Evolutionary conservation across 2,329 filamentous ascomycete genomes (phyloP).

Genomic region (Didymella arachidicola): DNA sequence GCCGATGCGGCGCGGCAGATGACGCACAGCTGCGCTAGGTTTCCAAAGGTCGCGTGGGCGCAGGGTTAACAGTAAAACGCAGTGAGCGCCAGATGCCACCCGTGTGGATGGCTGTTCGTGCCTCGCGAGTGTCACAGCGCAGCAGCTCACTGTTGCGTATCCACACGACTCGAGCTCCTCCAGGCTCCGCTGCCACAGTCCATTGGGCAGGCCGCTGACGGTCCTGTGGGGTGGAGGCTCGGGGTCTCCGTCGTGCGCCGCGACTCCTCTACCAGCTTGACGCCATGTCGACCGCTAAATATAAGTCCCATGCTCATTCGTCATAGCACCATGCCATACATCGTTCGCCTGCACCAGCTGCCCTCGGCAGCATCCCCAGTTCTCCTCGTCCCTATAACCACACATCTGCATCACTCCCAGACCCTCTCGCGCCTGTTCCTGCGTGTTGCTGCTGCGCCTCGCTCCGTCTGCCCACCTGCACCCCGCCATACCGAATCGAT

Average conservation of each 20-base stretch:
- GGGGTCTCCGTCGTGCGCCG: not conserved
- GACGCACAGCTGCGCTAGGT: not conserved
- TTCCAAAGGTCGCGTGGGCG: constrained; percentile 18
- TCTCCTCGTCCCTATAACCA: constrained; percentile 10
- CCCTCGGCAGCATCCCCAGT: constrained; percentile 13
- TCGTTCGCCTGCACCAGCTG: constrained; percentile 8
- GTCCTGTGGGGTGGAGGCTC: not conserved
- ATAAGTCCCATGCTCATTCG: constrained; percentile 12
- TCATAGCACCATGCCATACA: constrained; percentile 14
- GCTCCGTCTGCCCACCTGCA: constrained; percentile 12
- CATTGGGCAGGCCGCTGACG: constrained; percentile 11
- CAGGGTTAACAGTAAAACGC: constrained; percentile 26
- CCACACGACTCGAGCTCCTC: constrained; percentile 3
- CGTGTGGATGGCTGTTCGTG: constrained; percentile 33
- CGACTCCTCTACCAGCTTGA: not conserved
- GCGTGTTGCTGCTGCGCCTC: constrained; percentile 25
- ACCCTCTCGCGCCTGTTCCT: constrained; percentile 5
- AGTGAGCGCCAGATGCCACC: constrained; percentile 34
- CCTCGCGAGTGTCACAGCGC: constrained; percentile 8
- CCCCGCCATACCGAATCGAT: constrained; percentile 29
- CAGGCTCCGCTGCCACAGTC: constrained; percentile 2
- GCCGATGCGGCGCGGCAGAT: constrained; percentile 11
- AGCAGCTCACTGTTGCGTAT: constrained; percentile 6
- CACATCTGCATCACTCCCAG: constrained; percentile 8
- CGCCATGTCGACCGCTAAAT: not conserved